Evolutionary conservation across 2,329 filamentous ascomycete species (phyloP), one percentile per base, ranked within the genome.

Genomic region (Beauveria medogensis): DNA sequence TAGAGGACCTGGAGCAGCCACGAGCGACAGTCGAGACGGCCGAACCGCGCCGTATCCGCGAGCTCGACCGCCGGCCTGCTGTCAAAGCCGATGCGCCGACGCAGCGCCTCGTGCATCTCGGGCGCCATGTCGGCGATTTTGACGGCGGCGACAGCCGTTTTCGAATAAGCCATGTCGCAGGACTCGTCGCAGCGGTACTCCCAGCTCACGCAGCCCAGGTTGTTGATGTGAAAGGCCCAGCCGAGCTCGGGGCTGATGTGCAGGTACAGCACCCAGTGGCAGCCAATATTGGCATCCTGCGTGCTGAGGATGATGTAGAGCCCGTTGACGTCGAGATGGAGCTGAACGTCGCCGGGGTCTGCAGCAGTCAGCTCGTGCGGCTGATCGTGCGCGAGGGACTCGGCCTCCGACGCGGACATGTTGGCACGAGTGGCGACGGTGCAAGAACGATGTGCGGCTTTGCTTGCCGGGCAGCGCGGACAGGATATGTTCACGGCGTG

Each of bases 1-100:
- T 48, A 57, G 37, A 63, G 50, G 44, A 59, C 63, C 54, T 60
- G 59, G 52, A 61, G 54, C 50, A 62, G 37, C 63, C 63, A 64
- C 3, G 60, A 40, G 28, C 60, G 62, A 37, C 59, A 60, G 47
- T 22, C 44, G 40, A 63, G 61, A 14, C 40, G 57, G 6, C 60
- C 63, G 44, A 60, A 63, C 43, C 48, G 52, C 22, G 50, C 57
- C 2, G 54, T 61, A 46, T 64, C 59, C 41, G 47, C 40, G 34
- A 59, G 41, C 8, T 16, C 2, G 48, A 59, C 41, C n/a, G n/a
- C 57, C 12, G 57, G 57, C 47, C 20, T 14, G 41, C 40, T 12
- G 40, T 43, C 48, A n/a, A 40, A 16, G 48, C 57, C 57, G 41
- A 54, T 41, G 26, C 57, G 57, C 12, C 7, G 7, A 20, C 41